Evolutionary conservation across 1,284 basidiomycete genomes (phyloP).

Genomic region (Quambalaria eucalypti): DNA sequence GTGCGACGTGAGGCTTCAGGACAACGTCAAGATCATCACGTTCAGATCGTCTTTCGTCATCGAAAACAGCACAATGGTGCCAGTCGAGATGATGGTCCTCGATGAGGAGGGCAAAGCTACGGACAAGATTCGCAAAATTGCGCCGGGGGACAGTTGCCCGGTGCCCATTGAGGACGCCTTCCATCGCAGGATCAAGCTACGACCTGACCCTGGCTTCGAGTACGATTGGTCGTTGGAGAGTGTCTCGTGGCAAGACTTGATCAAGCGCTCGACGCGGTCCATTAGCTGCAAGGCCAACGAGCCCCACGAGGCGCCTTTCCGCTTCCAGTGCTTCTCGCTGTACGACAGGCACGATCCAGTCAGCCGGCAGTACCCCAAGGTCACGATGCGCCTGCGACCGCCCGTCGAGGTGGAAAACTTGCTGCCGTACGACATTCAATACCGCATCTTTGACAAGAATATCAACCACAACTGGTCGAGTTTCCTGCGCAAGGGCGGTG

Average conservation of each 20-base stretch:
- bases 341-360: conserved; percentile 63
- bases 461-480: conserved; percentile 73
- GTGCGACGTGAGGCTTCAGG: conserved; percentile 80
- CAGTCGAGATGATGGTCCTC: conserved; percentile 82
- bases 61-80: conserved; percentile 84
- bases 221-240: conserved; percentile 83
- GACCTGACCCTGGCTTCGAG: conserved; percentile 91
- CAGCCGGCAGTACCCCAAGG: conserved; percentile 60
- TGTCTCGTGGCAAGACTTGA: conserved; percentile 79
- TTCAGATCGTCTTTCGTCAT: conserved; percentile 87
- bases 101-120: conserved; percentile 68
- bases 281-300: conserved; percentile 78
- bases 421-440: conserved; percentile 88
- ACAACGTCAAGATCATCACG: conserved; percentile 92
- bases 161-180: conserved; percentile 86
- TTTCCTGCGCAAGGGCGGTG: conserved; percentile 83
- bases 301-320: conserved; percentile 77
- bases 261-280: conserved; percentile 64
- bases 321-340: conserved; percentile 86
- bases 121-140: conserved; percentile 74
- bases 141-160: conserved; percentile 77
- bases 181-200: conserved; percentile 70
- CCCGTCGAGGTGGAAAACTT: conserved; percentile 95
- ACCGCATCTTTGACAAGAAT: conserved; percentile 89
- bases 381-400: conserved; percentile 78